These are phyloP conservation scores for Clathrospora elynae DNA, from an alignment of 2,329 filamentous ascomycete species.

Conservation along the genomic window DNA sequence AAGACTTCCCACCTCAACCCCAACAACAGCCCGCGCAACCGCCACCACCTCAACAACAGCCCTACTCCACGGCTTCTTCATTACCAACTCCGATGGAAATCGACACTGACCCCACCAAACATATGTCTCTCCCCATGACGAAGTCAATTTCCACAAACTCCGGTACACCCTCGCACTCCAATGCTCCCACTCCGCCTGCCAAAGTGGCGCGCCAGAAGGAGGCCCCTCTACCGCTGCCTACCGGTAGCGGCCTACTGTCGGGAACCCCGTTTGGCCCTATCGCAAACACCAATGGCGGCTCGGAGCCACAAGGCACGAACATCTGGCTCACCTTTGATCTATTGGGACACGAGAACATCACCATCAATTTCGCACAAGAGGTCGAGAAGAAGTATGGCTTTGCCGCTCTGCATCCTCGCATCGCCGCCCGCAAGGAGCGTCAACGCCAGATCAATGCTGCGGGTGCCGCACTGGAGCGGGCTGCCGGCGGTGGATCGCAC, in stretches of 20 bases:
- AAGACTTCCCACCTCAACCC: slow-evolving; percentile 30
- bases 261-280: slow-evolving; percentile 64
- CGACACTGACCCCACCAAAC: slow-evolving; percentile 40
- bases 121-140: slow-evolving; percentile 39
- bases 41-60: slow-evolving; percentile 10
- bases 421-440: slow-evolving; percentile 85
- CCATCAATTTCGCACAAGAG: slow-evolving; percentile 92
- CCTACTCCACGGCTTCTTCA: slow-evolving; percentile 18
- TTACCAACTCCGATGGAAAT: slow-evolving; percentile 46
- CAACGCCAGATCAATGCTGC: slow-evolving; percentile 87
- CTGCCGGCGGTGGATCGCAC: slow-evolving; percentile 68
- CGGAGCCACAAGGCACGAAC: slow-evolving; percentile 61
- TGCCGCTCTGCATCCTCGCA: slow-evolving; percentile 87
- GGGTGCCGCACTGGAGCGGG: slow-evolving; percentile 80
- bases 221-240: slow-evolving; percentile 61
- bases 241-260: slow-evolving; percentile 67
- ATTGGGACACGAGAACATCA: slow-evolving; percentile 81
- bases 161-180: slow-evolving; percentile 52
- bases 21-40: slow-evolving; percentile 24
- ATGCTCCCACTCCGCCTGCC: slow-evolving; percentile 59
- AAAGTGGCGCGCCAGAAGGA: slow-evolving; percentile 63
- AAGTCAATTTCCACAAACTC: slow-evolving; percentile 42
- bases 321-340: slow-evolving; percentile 86
- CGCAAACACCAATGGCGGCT: slow-evolving; percentile 51
- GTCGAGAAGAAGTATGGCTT: slow-evolving; percentile 94